Conservation (phyloP, 768 basidiomycete genomes). For the Mycena floridula region DNA sequence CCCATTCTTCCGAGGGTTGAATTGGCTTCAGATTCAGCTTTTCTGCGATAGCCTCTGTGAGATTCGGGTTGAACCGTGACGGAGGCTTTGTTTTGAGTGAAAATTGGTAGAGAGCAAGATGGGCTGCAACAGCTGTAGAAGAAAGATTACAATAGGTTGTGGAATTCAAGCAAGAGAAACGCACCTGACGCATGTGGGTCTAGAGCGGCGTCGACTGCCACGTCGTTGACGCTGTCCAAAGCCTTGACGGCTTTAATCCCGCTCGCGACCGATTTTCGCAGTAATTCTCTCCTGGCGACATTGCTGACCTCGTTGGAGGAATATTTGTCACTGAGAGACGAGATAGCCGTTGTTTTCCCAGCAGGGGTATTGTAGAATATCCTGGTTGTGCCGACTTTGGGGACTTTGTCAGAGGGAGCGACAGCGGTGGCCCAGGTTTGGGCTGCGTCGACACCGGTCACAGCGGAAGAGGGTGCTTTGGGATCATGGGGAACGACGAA, state of each 20-base stretch:
- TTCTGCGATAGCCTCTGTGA: conserved; percentile 43
- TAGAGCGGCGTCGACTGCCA: conserved; percentile 53
- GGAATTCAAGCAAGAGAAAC: conserved; percentile 11
- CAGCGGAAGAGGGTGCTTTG: conserved; percentile 22
- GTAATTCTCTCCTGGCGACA: conserved; percentile 52
- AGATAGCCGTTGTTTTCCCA: conserved; percentile 42
- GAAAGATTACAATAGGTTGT: too few relatives aligned
- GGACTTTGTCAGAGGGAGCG: conserved; percentile 43
- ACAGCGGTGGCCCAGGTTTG: conserved; percentile 43
- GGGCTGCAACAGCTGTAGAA: conserved; percentile 63
- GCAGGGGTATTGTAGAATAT: conserved; percentile 55
- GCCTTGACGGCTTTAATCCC: conserved; percentile 65
- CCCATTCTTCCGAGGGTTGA: conserved; percentile 54
- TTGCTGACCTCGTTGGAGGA: conserved; percentile 34
- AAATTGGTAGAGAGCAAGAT: conserved; percentile 72
- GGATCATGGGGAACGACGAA: conserved; percentile 57
- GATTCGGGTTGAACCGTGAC: conserved; percentile 58
- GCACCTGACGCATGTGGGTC: conserved; percentile 78
- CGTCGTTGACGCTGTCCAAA: conserved; percentile 55
- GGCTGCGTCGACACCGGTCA: conserved; percentile 35
- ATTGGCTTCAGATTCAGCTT: conserved; percentile 44
- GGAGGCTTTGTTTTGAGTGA: conserved; percentile 70
- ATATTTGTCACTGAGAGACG: conserved; percentile 55
- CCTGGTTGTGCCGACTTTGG: conserved; percentile 58
- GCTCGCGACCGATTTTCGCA: conserved; percentile 66